Conservation (phyloP, 257 asterid species). For the Galeopsis tetrahit region DNA sequence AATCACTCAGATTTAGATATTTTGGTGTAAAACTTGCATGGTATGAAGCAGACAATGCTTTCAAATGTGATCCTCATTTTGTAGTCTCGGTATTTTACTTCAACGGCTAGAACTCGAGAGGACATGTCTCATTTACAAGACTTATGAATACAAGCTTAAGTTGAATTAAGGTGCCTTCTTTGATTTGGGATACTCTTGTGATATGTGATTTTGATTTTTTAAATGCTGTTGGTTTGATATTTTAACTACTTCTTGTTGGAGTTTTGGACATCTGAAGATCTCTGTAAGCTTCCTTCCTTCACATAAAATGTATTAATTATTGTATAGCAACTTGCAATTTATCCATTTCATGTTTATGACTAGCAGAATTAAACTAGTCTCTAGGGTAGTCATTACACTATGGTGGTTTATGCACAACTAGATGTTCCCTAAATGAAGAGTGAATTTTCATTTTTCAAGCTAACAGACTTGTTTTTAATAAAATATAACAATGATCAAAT, state of each 20-base stretch:
- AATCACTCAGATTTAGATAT: background rate
- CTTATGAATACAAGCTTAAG: background rate
- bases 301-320: background rate
- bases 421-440: background rate
- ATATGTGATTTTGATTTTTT: background rate
- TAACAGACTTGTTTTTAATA: background rate
- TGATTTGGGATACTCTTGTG: slow-evolving; percentile 16
- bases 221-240: background rate
- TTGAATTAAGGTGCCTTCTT: background rate
- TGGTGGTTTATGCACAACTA: slow-evolving; percentile 11
- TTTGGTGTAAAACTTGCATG: slow-evolving; percentile 1
- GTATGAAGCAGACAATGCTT: background rate
- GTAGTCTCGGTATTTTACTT: background rate
- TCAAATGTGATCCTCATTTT: slow-evolving; percentile 7
- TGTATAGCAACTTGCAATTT: background rate
- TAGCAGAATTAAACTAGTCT: background rate
- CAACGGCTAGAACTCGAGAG: slow-evolving; percentile 4
- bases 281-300: slow-evolving; percentile 7
- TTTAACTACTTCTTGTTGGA: slow-evolving; percentile 1
- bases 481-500: background rate
- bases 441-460: background rate
- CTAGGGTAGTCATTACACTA: background rate
- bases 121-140: background rate
- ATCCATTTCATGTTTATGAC: slow-evolving; percentile 9
- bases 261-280: background rate